Percentiles rank a stretch among this genome's conserved stretches.
Conservation (phyloP, 257 asterid genomes). For the Coffea eugenioides region DNA sequence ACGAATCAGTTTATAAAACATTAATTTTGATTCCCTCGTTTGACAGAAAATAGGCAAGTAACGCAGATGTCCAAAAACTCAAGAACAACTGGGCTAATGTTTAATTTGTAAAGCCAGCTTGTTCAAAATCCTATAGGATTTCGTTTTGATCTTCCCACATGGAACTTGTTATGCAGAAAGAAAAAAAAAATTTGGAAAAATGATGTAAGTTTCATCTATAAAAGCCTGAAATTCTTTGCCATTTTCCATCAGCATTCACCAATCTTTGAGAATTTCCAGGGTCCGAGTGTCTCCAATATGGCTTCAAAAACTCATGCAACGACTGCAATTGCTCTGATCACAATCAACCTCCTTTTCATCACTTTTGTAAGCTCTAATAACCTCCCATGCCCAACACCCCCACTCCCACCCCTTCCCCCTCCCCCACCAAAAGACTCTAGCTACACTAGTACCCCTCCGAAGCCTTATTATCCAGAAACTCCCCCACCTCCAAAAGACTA, state of each 20-base stretch:
- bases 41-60: not conserved
- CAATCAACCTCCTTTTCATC: slow-evolving; percentile 30
- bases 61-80: not conserved
- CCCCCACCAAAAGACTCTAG: not conserved
- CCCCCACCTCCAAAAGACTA: not conserved
- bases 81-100: not conserved
- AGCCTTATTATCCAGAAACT: not conserved
- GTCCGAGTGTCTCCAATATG: not conserved
- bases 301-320: slow-evolving; percentile 6
- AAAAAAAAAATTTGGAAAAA: not conserved
- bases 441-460: not conserved
- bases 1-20: not conserved
- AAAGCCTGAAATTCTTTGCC: not conserved
- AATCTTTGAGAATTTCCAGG: not conserved
- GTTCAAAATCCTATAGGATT: not conserved
- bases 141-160: not conserved
- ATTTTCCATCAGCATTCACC: slow-evolving; percentile 8
- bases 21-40: not conserved
- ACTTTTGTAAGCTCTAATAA: slow-evolving; percentile 27
- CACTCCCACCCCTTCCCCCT: slow-evolving; percentile 14
- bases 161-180: not conserved
- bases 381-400: slow-evolving; percentile 22
- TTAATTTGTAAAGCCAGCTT: not conserved
- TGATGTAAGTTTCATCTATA: slow-evolving; percentile 1
- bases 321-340: slow-evolving; percentile 20